Evolutionary conservation across 768 basidiomycete species (phyloP).

Genomic region (Pleurotus tuber-regium): DNA sequence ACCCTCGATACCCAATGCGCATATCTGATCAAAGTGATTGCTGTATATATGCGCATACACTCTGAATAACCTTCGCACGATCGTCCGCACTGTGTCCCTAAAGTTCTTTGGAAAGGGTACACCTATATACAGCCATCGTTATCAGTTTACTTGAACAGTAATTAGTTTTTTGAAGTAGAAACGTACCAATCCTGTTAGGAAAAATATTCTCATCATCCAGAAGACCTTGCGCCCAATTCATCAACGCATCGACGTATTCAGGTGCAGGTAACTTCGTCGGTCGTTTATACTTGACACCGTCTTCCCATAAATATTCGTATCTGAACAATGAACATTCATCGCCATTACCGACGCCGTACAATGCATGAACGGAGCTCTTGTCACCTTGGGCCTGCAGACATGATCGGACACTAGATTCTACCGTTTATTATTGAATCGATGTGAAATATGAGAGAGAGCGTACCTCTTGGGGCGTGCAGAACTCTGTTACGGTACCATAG

Average conservation of each 20-base stretch:
- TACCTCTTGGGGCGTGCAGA: constrained; percentile 93
- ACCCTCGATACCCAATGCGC: constrained; percentile 98
- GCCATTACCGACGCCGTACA: constrained; percentile 10
- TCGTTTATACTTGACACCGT: constrained; percentile 80
- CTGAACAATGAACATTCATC: constrained; percentile 33
- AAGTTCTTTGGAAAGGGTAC: constrained; percentile 90
- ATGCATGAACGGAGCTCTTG: constrained; percentile 18
- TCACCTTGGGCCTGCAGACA: constrained; percentile 93
- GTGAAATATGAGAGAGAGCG: constrained; percentile 17
- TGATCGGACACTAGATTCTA: constrained; percentile 78
- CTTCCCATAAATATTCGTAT: constrained; percentile 95
- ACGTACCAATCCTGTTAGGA: constrained; percentile 89
- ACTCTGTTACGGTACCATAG: constrained; percentile 97
- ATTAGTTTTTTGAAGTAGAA: neutral
- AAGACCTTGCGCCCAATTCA: constrained; percentile 96
- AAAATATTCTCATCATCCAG: constrained; percentile 92
- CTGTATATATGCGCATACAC: constrained; percentile 99
- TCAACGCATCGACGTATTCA: constrained; percentile 95
- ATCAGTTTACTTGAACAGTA: neutral
- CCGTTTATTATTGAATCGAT: neutral
- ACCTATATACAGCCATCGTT: constrained; percentile 42
- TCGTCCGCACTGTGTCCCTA: constrained; percentile 86
- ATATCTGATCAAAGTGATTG: constrained; percentile 98
- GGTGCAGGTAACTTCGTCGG: constrained; percentile 95
- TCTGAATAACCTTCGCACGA: constrained; percentile 89